Evolutionary conservation across 192 early-diverging fungal genomes (phyloP).

Genomic region (Coemansia sp.): DNA sequence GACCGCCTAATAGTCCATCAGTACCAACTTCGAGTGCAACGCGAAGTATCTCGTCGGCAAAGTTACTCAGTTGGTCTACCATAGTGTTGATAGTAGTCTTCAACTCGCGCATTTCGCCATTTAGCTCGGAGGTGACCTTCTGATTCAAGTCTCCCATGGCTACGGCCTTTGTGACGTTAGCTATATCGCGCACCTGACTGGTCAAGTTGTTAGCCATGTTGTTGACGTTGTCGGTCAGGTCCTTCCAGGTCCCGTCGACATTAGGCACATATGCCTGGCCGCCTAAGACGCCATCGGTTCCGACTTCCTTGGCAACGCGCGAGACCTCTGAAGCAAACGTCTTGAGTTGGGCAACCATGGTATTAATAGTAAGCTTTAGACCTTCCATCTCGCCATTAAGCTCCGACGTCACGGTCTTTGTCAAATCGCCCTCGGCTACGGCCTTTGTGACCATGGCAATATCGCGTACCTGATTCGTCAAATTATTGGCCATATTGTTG

Average conservation of each 20-base stretch:
- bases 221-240: conserved; percentile 59
- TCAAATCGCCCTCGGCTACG: conserved; percentile 58
- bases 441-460: conserved; percentile 61
- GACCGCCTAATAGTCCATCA: conserved; percentile 67
- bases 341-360: conserved; percentile 65
- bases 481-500: conserved; percentile 64
- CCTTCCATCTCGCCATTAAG: conserved; percentile 59
- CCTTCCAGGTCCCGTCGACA: conserved; percentile 64
- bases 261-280: conserved; percentile 57
- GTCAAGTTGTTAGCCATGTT: conserved; percentile 60
- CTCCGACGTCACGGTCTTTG: conserved; percentile 56
- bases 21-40: conserved; percentile 74
- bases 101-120: conserved; percentile 18
- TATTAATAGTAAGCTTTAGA: conserved; percentile 60
- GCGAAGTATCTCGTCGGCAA: conserved; percentile 42
- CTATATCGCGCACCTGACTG: conserved; percentile 59
- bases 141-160: conserved; percentile 15
- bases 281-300: conserved; percentile 57
- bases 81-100: conserved; percentile 27
- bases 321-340: conserved; percentile 69
- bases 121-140: conserved; percentile 12
- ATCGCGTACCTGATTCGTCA: conserved; percentile 63
- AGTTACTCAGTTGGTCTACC: conserved; percentile 21
- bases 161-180: conserved; percentile 33
- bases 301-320: conserved; percentile 67